Evolutionary conservation across 2,329 filamentous ascomycete genomes (phyloP).

Genomic region (Pestalotiopsis sp.): DNA sequence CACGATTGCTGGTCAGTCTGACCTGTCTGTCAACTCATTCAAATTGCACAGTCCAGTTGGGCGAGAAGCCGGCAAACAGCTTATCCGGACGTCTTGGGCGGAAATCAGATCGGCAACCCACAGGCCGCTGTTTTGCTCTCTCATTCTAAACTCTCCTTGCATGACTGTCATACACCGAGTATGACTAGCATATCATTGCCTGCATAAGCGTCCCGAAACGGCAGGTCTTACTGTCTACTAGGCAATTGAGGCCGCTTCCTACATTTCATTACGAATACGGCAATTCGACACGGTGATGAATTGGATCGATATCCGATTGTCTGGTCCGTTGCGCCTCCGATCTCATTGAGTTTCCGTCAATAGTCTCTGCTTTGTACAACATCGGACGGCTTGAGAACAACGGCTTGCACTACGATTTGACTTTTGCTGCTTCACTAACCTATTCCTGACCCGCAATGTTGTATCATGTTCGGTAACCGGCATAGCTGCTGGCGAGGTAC

Average conservation of each 20-base stretch:
- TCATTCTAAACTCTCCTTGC: not conserved
- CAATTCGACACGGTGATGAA: not conserved
- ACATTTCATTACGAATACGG: not conserved
- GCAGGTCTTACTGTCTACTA: not conserved
- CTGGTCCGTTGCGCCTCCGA: too few species aligned
- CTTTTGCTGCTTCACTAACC: too few species aligned
- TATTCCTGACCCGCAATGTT: too few species aligned
- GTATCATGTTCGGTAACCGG: too few species aligned
- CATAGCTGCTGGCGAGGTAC: too few species aligned
- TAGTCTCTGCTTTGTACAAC: too few species aligned
- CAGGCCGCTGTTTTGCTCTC: not conserved
- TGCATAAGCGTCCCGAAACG: not conserved
- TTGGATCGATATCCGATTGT: not conserved
- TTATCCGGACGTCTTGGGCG: not conserved
- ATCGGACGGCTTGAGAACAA: too few species aligned
- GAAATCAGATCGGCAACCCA: not conserved
- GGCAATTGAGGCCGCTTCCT: not conserved
- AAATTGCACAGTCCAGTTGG: not conserved
- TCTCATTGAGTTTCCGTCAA: too few species aligned
- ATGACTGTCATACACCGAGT: not conserved
- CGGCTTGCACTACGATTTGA: too few species aligned
- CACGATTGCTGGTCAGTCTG: too few species aligned
- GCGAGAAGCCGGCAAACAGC: not conserved
- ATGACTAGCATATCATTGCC: not conserved
- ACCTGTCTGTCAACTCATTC: too few species aligned